Percentiles rank a stretch among this genome's conserved stretches.
Evolutionary conservation across 1,284 basidiomycete genomes (phyloP).

Genomic region (Polyporus tsugae): DNA sequence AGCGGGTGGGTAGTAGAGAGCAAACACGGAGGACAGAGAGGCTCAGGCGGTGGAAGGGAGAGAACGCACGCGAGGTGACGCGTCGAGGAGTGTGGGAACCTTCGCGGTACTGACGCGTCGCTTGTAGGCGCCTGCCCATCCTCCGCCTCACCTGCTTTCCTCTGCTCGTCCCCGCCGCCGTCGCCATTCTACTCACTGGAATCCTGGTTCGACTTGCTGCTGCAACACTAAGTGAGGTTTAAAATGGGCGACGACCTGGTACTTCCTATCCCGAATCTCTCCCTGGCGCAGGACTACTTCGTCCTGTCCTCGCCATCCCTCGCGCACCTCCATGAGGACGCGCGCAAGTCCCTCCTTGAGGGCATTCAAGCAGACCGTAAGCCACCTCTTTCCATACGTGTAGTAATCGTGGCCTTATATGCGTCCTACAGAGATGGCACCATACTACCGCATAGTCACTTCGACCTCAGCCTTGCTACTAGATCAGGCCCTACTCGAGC

Average conservation of each 20-base stretch:
- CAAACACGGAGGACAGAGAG: conserved; percentile 18
- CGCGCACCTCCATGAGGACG: conserved; percentile 69
- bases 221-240: too few relatives aligned
- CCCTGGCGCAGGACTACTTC: conserved; percentile 81
- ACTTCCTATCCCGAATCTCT: conserved; percentile 86
- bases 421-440: conserved; percentile 74
- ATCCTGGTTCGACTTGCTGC: conserved; percentile 2
- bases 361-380: conserved; percentile 88
- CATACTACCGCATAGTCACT: conserved; percentile 74
- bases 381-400: conserved; percentile 38
- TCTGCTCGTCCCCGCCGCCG: conserved; percentile 11
- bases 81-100: conserved; percentile 49
- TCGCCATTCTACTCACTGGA: conserved; percentile 13
- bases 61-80: conserved; percentile 45
- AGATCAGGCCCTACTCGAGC: conserved; percentile 68
- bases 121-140: conserved; percentile 33
- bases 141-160: conserved; percentile 11
- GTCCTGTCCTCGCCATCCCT: conserved; percentile 72
- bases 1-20: conserved; percentile 18
- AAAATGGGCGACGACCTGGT: conserved; percentile 87
- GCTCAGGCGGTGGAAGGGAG: conserved; percentile 28
- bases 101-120: conserved; percentile 44
- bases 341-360: conserved; percentile 71
- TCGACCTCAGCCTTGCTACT: conserved; percentile 55
- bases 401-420: background rate